Base-by-base conservation (phyloP, 2,329 filamentous ascomycete species). In the Xylaria sp. region DNA sequence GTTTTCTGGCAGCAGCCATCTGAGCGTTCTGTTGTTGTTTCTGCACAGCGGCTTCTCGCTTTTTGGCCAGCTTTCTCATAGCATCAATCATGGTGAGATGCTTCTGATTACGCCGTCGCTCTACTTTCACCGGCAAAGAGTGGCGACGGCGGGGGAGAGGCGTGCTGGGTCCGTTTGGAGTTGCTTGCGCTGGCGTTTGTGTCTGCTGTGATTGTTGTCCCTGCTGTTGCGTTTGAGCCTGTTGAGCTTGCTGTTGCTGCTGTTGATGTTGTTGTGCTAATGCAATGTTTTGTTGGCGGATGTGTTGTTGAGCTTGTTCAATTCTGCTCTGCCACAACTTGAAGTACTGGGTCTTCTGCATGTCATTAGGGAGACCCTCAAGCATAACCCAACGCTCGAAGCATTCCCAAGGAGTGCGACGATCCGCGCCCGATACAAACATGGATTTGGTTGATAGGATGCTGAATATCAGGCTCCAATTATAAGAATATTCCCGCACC, bases 291-390 rank as follows among this genome's bases (percentile, higher is more conserved):
- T 85, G 82, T 59, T 84, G 81, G 47, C 77, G 76, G 63, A 87
- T 84, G 28, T 79, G 76, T 45, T 82, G 79, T 70, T 89, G 86
- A 0, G 86, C 87, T 8, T 81, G 77, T 58, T 89, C 85, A 28
- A 89, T 87, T 28, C 87, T 79, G 9, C 78, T 79, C 67, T 86
- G 87, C 72, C 89, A 89, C 1, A 85, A 78, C 72, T 93, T 92
- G 83, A 98, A 99, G 75, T 98, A 99, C 46, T 94, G 90, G 0
- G 92, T 97, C 79, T 97, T 97, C 17, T 91, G 89, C 90, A 98
- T 96, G 68, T 99, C 95, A 11, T 90, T 87, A 4, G 95, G 94
- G 38, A 97, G 82, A 1, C 94, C 93, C 78, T 98, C 95, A 12
- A 98, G 81, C 69, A 91, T 89, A 57, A 97, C 91, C 94, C 94